Base-by-base conservation (phyloP, 495 filamentous ascomycete genomes). In the Trichocladium antarcticum region DNA sequence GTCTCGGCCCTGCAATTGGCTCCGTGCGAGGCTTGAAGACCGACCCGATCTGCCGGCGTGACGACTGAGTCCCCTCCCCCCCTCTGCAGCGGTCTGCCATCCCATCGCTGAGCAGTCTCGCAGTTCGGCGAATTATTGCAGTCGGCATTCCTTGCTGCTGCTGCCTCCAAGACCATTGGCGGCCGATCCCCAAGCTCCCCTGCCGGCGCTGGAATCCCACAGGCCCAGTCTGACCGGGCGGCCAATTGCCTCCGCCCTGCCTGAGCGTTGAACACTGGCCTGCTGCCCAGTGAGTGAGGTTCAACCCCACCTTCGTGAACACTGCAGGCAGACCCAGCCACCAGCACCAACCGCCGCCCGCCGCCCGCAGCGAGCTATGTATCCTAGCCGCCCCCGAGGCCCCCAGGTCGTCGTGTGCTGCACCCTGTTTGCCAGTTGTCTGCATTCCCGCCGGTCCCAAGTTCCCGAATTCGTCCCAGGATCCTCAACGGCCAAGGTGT, bases 221-320 rank as follows among this genome's bases (percentile, higher is more conserved):
- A n/a, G 40, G 34, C 17, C 17, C 21, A 14, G 16, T 20, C 34
- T 39, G 22, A 39, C 40, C 28, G 24, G 40, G 22, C 20, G 14
- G 19, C 16, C 17, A 12, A 12, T 35, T 10, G n/a, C 15, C 22
- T 31, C 34, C 24, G 21, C 41, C 41, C 41, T 28, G 41, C 27
- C 17, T 39, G 14, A 39, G 40, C 41, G 14, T 28, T 22, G 47
- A 27, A 20, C 17, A 8, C 6, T 29, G 31, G 21, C 29, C 47
- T 39, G 35, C 38, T 20, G 3, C 24, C 24, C 24, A 27, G 4
- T 8, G 24, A 3, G n/a, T n/a, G n/a, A 3, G 24, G 19, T 29
- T 6, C 40, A 12, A 40, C 49, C 49, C 49, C 49, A 51, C 49
- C 27, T 44, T 11, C 28, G 31, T 40, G 21, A 40, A 29, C 49